Percentiles rank a stretch among this genome's conserved stretches.
Conservation (phyloP, 352 stramenopile species). For the Globisporangium canariense region DNA sequence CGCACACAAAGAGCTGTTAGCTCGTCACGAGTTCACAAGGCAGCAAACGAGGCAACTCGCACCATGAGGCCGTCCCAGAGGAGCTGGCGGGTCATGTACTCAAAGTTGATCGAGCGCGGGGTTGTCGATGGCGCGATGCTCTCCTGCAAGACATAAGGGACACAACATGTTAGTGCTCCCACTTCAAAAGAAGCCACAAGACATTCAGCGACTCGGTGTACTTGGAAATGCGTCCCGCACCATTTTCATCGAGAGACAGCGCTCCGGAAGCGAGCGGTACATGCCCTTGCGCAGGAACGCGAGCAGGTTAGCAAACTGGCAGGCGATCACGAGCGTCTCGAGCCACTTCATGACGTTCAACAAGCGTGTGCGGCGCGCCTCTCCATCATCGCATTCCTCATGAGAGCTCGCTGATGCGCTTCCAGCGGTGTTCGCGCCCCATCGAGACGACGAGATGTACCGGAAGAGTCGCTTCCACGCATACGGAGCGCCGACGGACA, state of each 20-base stretch:
- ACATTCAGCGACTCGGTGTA: no score
- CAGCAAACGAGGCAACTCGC: not conserved
- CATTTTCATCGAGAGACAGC: slow-evolving; percentile 66
- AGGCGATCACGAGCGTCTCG: slow-evolving; percentile 62
- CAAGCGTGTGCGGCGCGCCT: slow-evolving; percentile 29
- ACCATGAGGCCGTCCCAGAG: slow-evolving; percentile 85
- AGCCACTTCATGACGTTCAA: slow-evolving; percentile 66
- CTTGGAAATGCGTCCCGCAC: slow-evolving; percentile 23
- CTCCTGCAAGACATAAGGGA: slow-evolving; percentile 29
- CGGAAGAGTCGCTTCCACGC: slow-evolving; percentile 71
- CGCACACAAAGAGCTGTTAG: slow-evolving; percentile 2
- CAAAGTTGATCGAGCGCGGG: slow-evolving; percentile 76
- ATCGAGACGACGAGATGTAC: slow-evolving; percentile 54
- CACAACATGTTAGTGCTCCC: not conserved
- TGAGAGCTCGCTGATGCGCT: no score
- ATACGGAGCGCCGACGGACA: slow-evolving; percentile 72
- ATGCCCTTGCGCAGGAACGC: slow-evolving; percentile 66
- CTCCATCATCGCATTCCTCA: slow-evolving; percentile 7
- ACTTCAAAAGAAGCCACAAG: not conserved
- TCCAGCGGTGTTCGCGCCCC: slow-evolving; percentile 15
- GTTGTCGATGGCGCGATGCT: slow-evolving; percentile 50
- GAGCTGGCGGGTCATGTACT: slow-evolving; percentile 85
- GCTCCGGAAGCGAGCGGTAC: slow-evolving; percentile 73
- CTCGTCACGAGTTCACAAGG: not conserved
- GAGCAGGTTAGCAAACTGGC: slow-evolving; percentile 70